A percentile compares a stretch with the other conserved stretches of the same genome.
These are phyloP conservation scores for Periglandula ipomoeae DNA, from an alignment of 2,329 filamentous ascomycete genomes.

Conservation along the genomic window DNA sequence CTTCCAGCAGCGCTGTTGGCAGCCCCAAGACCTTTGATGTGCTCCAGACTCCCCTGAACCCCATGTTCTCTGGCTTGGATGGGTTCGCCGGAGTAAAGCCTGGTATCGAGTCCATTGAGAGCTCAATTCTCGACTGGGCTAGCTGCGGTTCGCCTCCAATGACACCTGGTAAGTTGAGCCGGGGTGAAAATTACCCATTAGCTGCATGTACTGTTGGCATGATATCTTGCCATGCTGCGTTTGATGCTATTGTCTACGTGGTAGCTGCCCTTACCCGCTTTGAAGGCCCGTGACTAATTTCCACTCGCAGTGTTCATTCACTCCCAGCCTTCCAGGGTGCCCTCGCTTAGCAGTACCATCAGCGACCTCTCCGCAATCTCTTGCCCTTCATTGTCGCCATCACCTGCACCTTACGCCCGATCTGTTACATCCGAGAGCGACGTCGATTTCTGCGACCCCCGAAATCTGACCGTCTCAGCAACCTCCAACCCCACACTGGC, in stretches of 20 bases:
- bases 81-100: slow-evolving; percentile 58
- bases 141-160: slow-evolving; percentile 73
- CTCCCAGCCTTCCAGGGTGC: slow-evolving; percentile 36
- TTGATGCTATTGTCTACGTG: neutral
- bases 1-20: slow-evolving; percentile 74
- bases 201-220: neutral
- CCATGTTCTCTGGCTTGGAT: slow-evolving; percentile 65
- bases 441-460: slow-evolving; percentile 83
- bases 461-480: slow-evolving; percentile 69
- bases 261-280: neutral
- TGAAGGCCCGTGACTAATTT: slow-evolving; percentile 25
- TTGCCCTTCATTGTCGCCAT: slow-evolving; percentile 80
- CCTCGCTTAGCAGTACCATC: slow-evolving; percentile 53
- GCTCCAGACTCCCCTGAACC: slow-evolving; percentile 74
- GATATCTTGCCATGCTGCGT: neutral
- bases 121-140: slow-evolving; percentile 69
- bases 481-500: slow-evolving; percentile 39
- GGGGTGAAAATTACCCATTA: neutral
- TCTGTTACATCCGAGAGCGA: slow-evolving; percentile 61
- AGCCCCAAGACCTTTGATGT: slow-evolving; percentile 74
- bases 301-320: slow-evolving; percentile 38
- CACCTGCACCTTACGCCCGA: slow-evolving; percentile 68
- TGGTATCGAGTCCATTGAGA: slow-evolving; percentile 62
- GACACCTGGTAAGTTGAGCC: slow-evolving; percentile 68
- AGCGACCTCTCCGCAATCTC: slow-evolving; percentile 67